phyloP scores from a whole-genome alignment of 2,329 filamentous ascomycete species.

The Diaporthe longicolla region DNA sequence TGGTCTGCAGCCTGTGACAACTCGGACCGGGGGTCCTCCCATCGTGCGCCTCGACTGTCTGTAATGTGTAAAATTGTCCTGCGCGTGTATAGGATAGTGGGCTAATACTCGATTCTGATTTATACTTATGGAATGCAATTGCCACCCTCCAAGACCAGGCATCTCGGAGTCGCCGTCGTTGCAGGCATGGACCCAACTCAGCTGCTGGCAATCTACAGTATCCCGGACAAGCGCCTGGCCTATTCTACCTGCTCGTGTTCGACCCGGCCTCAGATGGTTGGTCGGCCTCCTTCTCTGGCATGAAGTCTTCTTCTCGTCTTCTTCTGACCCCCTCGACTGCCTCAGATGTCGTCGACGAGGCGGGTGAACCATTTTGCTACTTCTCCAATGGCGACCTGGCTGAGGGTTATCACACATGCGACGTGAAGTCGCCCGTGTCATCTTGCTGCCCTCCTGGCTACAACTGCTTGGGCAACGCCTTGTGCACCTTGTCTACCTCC shows the following conservation, averaged over 20 bases:
- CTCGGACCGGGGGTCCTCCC: not conserved
- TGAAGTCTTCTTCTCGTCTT: not conserved
- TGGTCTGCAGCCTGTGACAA: constrained; percentile 35
- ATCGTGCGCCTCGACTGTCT: not conserved
- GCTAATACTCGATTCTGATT: constrained; percentile 1
- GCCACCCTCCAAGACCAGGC: constrained; percentile 8
- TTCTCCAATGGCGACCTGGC: constrained; percentile 43
- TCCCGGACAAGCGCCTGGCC: constrained; percentile 10
- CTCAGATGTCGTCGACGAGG: not conserved
- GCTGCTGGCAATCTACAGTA: not conserved
- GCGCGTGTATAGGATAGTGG: not conserved
- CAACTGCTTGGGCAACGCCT: constrained; percentile 47
- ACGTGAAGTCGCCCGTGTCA: constrained; percentile 42
- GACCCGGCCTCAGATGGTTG: constrained; percentile 6
- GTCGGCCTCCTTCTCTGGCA: not conserved
- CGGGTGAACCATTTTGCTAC: constrained; percentile 46
- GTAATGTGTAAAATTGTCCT: constrained; percentile 6
- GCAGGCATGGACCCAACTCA: not conserved
- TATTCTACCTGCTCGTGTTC: not conserved
- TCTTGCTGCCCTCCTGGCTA: constrained; percentile 47
- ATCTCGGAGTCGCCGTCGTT: constrained; percentile 24
- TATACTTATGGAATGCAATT: constrained; percentile 21
- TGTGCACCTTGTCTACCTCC: constrained; percentile 44
- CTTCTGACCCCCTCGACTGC: not conserved
- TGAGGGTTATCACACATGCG: constrained; percentile 45